Conservation (phyloP, 805 yeast genomes). For the Candida nitratophila region DNA sequence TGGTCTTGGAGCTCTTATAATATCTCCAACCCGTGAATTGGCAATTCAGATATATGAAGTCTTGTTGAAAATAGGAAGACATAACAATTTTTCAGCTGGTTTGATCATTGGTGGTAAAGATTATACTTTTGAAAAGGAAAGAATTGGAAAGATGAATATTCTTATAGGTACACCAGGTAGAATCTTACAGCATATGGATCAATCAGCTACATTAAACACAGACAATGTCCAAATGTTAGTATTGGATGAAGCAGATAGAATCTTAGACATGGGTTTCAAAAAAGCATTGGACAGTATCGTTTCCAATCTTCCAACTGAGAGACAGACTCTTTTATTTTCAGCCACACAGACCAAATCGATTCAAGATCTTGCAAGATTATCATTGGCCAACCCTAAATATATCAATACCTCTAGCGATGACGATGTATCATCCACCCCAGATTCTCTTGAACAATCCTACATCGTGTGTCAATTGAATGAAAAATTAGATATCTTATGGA, state of each 20-base stretch:
- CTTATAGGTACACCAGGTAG: constrained; percentile 91
- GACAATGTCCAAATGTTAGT: constrained; percentile 72
- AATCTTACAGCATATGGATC: constrained; percentile 83
- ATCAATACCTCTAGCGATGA: constrained; percentile 35
- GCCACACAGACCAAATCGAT: constrained; percentile 88
- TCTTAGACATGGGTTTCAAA: constrained; percentile 90
- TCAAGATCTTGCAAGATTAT: constrained; percentile 73
- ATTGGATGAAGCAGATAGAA: constrained; percentile 88
- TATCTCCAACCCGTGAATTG: constrained; percentile 89
- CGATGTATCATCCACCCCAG: constrained; percentile 53
- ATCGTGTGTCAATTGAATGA: constrained; percentile 66
- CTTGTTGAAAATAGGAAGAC: constrained; percentile 69
- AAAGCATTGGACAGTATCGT: constrained; percentile 76
- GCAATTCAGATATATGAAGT: constrained; percentile 92
- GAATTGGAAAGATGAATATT: constrained; percentile 73
- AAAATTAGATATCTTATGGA: constrained; percentile 79
- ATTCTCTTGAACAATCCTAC: constrained; percentile 77
- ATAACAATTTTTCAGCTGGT: constrained; percentile 77
- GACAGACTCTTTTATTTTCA: constrained; percentile 80
- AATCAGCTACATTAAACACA: constrained; percentile 72
- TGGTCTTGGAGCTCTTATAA: constrained; percentile 82
- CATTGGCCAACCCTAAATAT: constrained; percentile 57
- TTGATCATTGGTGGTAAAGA: constrained; percentile 92
- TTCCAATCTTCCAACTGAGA: constrained; percentile 65
- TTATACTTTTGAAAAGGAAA: constrained; percentile 70